Percentiles rank a stretch among this genome's conserved stretches.
These are phyloP conservation scores for Lactarius hatsudake DNA, from an alignment of 768 basidiomycete genomes.

Conservation along the genomic window DNA sequence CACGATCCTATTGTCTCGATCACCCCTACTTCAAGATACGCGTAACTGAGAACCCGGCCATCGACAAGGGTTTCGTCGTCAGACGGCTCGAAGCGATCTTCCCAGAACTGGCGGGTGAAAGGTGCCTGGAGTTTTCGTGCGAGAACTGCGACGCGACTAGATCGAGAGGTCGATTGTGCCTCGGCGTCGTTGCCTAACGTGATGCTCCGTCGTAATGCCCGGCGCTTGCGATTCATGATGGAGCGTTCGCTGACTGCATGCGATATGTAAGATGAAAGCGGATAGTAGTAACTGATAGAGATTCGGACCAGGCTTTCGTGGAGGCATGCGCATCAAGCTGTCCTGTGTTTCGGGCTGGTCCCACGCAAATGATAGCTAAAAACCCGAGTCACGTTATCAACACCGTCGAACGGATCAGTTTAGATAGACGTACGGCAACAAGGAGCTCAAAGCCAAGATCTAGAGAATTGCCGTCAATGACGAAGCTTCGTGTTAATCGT, in stretches of 20 bases:
- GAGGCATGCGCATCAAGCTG: conserved; percentile 63
- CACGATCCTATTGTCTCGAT: conserved; percentile 58
- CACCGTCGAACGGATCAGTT: not conserved
- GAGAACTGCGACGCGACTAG: conserved; percentile 41
- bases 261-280: not conserved
- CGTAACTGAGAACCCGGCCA: conserved; percentile 57
- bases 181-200: conserved; percentile 54
- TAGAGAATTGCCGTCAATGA: conserved; percentile 29
- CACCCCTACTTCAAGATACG: conserved; percentile 63
- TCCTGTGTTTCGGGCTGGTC: conserved; percentile 64
- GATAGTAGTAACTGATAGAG: not conserved
- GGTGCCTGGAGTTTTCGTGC: conserved; percentile 45
- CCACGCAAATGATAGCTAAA: conserved; percentile 67
- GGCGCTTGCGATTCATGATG: conserved; percentile 50
- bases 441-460: conserved; percentile 72
- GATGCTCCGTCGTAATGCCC: conserved; percentile 55
- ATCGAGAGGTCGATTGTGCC: conserved; percentile 43
- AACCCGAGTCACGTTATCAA: conserved; percentile 5
- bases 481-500: not conserved
- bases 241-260: conserved; percentile 53
- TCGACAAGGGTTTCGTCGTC: conserved; percentile 65
- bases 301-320: conserved; percentile 58
- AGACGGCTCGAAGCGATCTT: conserved; percentile 48
- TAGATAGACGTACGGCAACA: conserved; percentile 48
- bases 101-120: conserved; percentile 60